Base-by-base conservation (phyloP, 2,329 filamentous ascomycete genomes). In the Pyricularia sp. region DNA sequence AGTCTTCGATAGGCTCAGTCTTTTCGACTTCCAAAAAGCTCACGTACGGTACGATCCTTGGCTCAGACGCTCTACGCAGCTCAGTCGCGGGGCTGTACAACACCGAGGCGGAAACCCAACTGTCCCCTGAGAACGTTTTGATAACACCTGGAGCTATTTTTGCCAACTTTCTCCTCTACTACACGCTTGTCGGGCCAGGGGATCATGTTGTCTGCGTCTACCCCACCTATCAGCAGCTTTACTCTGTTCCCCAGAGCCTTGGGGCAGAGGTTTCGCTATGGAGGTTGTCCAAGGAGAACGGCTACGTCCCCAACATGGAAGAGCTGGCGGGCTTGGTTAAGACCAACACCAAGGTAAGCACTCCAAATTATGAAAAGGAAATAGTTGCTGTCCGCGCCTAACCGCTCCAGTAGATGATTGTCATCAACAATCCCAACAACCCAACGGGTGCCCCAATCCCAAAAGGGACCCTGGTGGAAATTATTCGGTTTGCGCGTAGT, bases 201-300 rank as follows among this genome's bases (percentile, higher is more conserved):
- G 92, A 97, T 75, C 93, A 97, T 82, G 90, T 94, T 65, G 85
- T 97, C 70, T 95, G 92, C 74, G 91, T 95, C 69, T 92, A 93
- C 76, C 93, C 93, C 14, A 94, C 92, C 0, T 96, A 95, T 74
- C 92, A 95, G 77, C 92, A 95, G 74, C 84, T 97, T 1, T 95
- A 94, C 75, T 82, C 88, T 11, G 86, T 96, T 0, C 92, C 93
- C 0, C 83, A 84, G 72, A 90, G 88, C 55, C 80, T 96, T 5
- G 92, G 93, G 0, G 92, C 92, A 0, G 86, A 92, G 70, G 90
- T 96, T 20, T 88, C 88, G 61, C 77, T 94, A 12, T 97, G 93
- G 93, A 88, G 86, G 75, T 83, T 92, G 10, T 84, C 83, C 66
- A 83, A 86, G 58, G 82, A 87, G 26, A 84, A 92, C 66, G 83